phyloP scores from a whole-genome alignment of 257 asterid species.

The Knoxia roxburghii region DNA sequence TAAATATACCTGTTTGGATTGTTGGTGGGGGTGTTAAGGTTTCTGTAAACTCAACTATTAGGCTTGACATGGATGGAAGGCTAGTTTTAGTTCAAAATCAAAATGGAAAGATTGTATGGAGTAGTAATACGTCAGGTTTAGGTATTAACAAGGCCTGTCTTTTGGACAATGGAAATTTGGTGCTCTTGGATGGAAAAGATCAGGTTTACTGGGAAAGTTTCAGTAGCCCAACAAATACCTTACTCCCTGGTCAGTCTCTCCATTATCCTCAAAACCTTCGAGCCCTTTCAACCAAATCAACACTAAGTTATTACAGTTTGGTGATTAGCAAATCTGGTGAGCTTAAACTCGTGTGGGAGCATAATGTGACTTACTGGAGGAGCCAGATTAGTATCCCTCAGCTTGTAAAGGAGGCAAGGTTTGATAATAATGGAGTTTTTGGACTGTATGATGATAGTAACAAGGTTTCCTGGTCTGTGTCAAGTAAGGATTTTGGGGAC shows the following conservation, averaged over 20 bases:
- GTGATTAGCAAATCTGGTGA: conserved; percentile 38
- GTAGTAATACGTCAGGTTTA: conserved; percentile 50
- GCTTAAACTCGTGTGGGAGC: conserved; percentile 58
- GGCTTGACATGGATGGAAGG: conserved; percentile 50
- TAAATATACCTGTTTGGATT: conserved; percentile 57
- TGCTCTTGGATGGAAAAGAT: conserved; percentile 38
- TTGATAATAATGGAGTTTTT: conserved; percentile 40
- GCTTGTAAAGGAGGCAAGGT: conserved; percentile 32
- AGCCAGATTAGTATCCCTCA: conserved; percentile 29
- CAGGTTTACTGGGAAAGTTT: conserved; percentile 59
- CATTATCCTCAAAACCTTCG: conserved; percentile 52
- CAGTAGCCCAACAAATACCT: conserved; percentile 47
- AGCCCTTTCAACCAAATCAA: conserved; percentile 42
- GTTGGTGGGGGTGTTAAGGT: conserved; percentile 60
- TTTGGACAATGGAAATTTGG: conserved; percentile 54
- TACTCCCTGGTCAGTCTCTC: conserved; percentile 53
- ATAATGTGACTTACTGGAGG: conserved; percentile 73
- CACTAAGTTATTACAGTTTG: conserved; percentile 49
- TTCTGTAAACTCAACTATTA: conserved; percentile 44
- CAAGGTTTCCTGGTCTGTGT: conserved; percentile 47
- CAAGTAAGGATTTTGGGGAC: conserved; percentile 51
- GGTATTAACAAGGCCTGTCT: conserved; percentile 54
- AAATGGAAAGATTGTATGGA: conserved; percentile 44
- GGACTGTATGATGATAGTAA: conserved; percentile 35
- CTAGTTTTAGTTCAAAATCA: conserved; percentile 42